Evolutionary conservation across 2,329 filamentous ascomycete species (phyloP), one percentile per base, ranked within the genome.

Genomic region (Diaporthe citriasiana): DNA sequence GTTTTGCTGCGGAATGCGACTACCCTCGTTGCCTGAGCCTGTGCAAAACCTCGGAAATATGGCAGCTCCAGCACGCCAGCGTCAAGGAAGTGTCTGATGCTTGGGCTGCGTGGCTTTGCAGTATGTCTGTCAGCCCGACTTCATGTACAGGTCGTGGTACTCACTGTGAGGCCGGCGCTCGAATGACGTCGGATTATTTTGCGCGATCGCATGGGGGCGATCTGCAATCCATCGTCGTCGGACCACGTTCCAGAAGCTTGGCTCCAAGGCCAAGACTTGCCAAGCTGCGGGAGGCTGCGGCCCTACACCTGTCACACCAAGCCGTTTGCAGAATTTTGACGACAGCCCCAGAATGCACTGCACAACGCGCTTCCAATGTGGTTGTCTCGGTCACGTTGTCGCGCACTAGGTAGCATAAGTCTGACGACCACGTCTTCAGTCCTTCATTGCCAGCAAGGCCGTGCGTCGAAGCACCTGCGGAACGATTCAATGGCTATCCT

Each of bases 231-330:
- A 40, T 63, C 69, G 59, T 63, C 47, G 70, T 40, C 69, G 70
- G 50, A 47, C 38, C 70, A 38, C 19, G 57, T 74, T 71, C 57
- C 56, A 74, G 30, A 74, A 74, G 72, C 72, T 74, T 74, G 72
- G 68, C 68, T 33, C 33, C 17, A 50, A 10, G 50, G 55, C 47
- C 59, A 71, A 71, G 70, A 63, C 70, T 71, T 63, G 70, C 70
- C 70, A 71, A 71, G 70, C 50, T 63, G 56, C 70, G 70, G 70
- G 70, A 63, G 22, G 56, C 55, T 60, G 55, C 69, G 22, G 69
- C 27, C 12, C 55, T 60, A 55, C 51, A 45, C 70, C 70, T 71
- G 70, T 71, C 56, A 30, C 47, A 51, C 27, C 25, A 25, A 45
- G 66, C 40, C 38, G 42, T 53, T 25, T 63, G 45, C 70, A 45